Percentiles rank a stretch among this genome's conserved stretches.
Conservation (phyloP, 2,329 filamentous ascomycete genomes). For the Gyromitra esculenta region DNA sequence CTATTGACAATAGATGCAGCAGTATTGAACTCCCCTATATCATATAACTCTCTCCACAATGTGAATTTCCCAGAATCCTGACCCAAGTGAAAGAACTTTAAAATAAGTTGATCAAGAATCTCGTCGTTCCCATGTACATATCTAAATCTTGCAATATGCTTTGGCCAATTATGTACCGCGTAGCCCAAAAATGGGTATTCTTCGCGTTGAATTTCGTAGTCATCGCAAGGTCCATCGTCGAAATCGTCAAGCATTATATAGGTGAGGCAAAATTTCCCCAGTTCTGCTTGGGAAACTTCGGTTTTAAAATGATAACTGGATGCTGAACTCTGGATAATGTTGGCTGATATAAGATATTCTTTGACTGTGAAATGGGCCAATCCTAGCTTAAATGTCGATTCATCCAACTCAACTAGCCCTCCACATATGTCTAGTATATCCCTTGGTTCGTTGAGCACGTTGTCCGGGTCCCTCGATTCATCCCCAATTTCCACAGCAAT, state of each 20-base stretch:
- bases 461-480: conserved; percentile 12
- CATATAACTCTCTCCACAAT: not conserved
- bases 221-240: not conserved
- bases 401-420: conserved; percentile 10
- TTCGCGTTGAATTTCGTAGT: not conserved
- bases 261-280: conserved; percentile 40
- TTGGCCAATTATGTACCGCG: not conserved
- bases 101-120: not conserved
- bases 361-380: conserved; percentile 46
- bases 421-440: conserved; percentile 45
- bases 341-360: conserved; percentile 33
- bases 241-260: conserved; percentile 42
- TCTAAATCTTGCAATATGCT: not conserved
- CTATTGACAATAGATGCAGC: not conserved
- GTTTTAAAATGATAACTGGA: conserved; percentile 2
- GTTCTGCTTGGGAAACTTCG: not conserved
- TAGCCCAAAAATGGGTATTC: not conserved
- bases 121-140: not conserved
- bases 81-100: not conserved
- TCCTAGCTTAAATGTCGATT: not conserved
- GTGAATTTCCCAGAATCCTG: not conserved
- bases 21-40: not conserved
- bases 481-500: conserved; percentile 39
- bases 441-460: conserved; percentile 33
- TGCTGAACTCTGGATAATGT: not conserved